Evolutionary conservation across 148 eudicot genomes (phyloP), one percentile per base, ranked within the genome.

Genomic region (Linanthus parryae): DNA sequence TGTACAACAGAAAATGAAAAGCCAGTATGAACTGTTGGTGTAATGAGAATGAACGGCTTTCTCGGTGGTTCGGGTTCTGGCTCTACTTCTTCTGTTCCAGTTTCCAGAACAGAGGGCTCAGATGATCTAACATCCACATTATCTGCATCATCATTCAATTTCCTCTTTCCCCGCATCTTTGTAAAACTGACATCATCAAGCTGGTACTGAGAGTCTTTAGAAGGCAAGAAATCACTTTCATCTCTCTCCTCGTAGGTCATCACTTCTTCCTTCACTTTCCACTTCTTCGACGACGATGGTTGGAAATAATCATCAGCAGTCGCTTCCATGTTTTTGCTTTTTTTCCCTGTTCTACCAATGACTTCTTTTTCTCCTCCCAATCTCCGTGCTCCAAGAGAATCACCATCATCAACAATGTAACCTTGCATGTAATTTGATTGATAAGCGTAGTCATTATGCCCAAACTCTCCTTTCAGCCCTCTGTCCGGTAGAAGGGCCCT

Each of bases 1-100:
- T 87, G 94, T 44, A 82, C 66, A 44, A 92, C 64, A 47, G 98
- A 87, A 73, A 92, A 87, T 41, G 96, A 79, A 52, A 92, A 92
- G 60, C 73, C 94, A 51, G 81, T 69, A 59, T 84, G 96, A 48
- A 79, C 61, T 26, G 94, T 75, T 42, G 96, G 98, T 6, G 83
- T 81, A 44, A 87, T 92, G 52, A 72, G 58, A 56, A 64, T 71
- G 58, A 63, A 77, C 0, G 90, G 64, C 66, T 84, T 91, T 65
- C 81, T 88, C 61, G 56, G 88, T 18, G 70, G 76, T 55, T 68
- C 77, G 31, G 54, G 54, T 62, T 83, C 97, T 59, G 58, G 71
- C 64, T 86, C 88, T 48, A 61, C 33, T 34, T 74, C 94, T 55
- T 65, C 74, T 34, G 54, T 63, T 36, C 62, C 62, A 44, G 66